These are phyloP conservation scores for Ambrosia artemisiifolia DNA, from an alignment of 129 eudicot species.

Conservation along the genomic window DNA sequence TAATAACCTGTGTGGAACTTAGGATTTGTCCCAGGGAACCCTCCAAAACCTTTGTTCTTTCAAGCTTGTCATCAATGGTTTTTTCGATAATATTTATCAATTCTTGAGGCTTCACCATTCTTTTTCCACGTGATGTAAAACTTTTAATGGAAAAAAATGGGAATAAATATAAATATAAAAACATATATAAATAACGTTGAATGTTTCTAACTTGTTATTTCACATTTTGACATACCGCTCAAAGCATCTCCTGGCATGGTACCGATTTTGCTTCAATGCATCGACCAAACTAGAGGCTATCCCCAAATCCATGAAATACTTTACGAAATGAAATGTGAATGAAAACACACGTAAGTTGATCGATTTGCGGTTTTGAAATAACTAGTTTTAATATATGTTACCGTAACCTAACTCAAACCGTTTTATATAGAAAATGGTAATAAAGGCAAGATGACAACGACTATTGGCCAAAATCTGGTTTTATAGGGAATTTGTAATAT, in stretches of 20 bases:
- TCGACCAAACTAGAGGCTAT: slow-evolving; percentile 49
- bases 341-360: not conserved
- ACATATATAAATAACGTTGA: not conserved
- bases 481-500: slow-evolving; percentile 10
- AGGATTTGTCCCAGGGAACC: slow-evolving; percentile 78
- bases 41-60: slow-evolving; percentile 68
- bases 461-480: slow-evolving; percentile 13
- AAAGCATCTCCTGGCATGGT: slow-evolving; percentile 76
- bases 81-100: slow-evolving; percentile 57
- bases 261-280: slow-evolving; percentile 66
- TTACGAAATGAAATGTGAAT: not conserved
- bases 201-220: not conserved
- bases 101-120: slow-evolving; percentile 67
- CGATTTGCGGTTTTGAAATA: too few species aligned
- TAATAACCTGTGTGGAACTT: slow-evolving; percentile 59
- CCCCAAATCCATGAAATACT: slow-evolving; percentile 53
- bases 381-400: not conserved
- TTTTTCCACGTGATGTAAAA: slow-evolving; percentile 57
- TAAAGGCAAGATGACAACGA: slow-evolving; percentile 11
- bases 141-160: slow-evolving; percentile 22
- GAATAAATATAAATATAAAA: not conserved
- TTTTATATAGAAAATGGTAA: slow-evolving; percentile 18
- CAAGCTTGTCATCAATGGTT: slow-evolving; percentile 62
- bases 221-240: slow-evolving; percentile 44
- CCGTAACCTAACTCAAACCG: not conserved